Conservation (phyloP, 306 rosid species). For the Mimosa bimucronata region DNA sequence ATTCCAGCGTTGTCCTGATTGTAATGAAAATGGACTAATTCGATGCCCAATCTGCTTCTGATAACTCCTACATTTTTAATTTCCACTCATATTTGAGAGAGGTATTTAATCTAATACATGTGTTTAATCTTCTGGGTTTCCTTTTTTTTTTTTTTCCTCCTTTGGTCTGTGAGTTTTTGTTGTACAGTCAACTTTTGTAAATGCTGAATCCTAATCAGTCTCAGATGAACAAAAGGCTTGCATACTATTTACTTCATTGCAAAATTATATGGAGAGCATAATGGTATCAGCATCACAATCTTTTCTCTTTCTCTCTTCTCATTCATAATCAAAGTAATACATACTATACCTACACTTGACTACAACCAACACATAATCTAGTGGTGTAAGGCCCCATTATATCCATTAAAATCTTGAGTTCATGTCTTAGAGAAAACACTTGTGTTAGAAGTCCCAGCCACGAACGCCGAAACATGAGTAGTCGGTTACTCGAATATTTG, state of each 20-base stretch:
- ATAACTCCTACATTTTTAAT: constrained; percentile 28
- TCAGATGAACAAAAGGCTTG: constrained; percentile 39
- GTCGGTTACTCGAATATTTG: too few species aligned
- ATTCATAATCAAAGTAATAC: not conserved
- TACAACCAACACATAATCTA: too few species aligned
- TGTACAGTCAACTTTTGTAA: constrained; percentile 62
- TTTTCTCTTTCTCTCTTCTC: not conserved
- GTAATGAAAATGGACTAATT: constrained; percentile 90
- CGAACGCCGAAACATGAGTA: too few species aligned
- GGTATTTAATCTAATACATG: constrained; percentile 46
- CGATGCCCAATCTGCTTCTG: constrained; percentile 79
- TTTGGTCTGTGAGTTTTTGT: constrained; percentile 46
- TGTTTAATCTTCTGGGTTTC: constrained; percentile 19
- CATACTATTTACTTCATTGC: constrained; percentile 41
- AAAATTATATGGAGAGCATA: constrained; percentile 30
- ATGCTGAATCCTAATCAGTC: constrained; percentile 49
- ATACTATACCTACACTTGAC: not conserved
- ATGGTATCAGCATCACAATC: constrained; percentile 10
- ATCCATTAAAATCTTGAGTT: too few species aligned
- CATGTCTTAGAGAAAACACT: too few species aligned
- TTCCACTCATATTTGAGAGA: constrained; percentile 32
- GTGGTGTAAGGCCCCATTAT: too few species aligned
- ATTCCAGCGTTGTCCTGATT: constrained; percentile 83
- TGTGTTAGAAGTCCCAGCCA: too few species aligned
- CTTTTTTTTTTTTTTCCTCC: not conserved